These are phyloP conservation scores for Xylaria sp. DNA, from an alignment of 2,329 filamentous ascomycete species.

Conservation along the genomic window DNA sequence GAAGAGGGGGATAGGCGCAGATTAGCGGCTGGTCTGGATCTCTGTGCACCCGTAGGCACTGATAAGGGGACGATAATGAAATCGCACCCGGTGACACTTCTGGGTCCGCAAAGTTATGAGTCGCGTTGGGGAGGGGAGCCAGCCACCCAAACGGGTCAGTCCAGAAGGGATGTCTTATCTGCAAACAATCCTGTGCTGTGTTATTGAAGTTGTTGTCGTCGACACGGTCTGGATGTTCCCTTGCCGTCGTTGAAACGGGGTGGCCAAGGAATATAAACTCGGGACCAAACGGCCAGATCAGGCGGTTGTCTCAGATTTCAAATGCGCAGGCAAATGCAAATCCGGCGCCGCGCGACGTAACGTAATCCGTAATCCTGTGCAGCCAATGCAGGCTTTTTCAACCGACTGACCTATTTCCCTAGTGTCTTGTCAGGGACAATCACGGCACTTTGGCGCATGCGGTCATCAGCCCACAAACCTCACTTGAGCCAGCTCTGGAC, in stretches of 20 bases:
- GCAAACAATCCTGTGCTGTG: neutral
- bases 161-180: neutral
- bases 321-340: conserved; percentile 32
- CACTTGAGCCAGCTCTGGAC: neutral
- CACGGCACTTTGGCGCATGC: conserved; percentile 32
- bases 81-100: conserved; percentile 22
- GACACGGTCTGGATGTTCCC: neutral
- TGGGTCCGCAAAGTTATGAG: conserved; percentile 18
- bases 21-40: conserved; percentile 30
- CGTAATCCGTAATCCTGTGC: conserved; percentile 21
- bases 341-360: conserved; percentile 21
- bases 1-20: conserved; percentile 10
- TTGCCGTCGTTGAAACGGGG: neutral
- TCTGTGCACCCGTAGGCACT: neutral
- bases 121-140: conserved; percentile 7
- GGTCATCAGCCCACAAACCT: conserved; percentile 34
- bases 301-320: conserved; percentile 34
- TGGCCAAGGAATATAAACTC: conserved; percentile 17
- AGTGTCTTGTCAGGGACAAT: conserved; percentile 23
- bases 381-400: conserved; percentile 18
- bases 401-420: conserved; percentile 24
- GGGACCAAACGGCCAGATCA: conserved; percentile 23
- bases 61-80: conserved; percentile 10
- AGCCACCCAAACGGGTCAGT: neutral
- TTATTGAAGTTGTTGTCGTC: neutral